Percentiles rank a stretch among this genome's conserved stretches.
Evolutionary conservation across 768 basidiomycete genomes (phyloP).

Genomic region (Boletellus ananiceps): DNA sequence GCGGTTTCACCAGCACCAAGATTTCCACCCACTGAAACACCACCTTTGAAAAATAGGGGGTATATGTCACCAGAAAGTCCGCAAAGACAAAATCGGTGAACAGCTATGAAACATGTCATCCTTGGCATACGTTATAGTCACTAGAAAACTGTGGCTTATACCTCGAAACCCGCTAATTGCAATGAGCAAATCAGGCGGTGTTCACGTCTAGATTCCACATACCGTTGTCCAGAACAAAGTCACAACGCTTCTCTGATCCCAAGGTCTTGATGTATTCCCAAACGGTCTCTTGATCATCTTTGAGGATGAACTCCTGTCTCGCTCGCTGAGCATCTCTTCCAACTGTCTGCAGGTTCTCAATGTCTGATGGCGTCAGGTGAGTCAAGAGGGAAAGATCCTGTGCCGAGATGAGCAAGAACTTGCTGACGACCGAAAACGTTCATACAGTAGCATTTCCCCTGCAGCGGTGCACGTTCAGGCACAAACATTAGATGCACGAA

Average conservation of each 20-base stretch:
- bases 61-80: constrained; percentile 87
- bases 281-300: constrained; percentile 70
- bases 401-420: neutral
- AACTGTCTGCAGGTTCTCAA: constrained; percentile 76
- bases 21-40: constrained; percentile 78
- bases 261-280: constrained; percentile 69
- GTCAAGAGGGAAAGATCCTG: constrained; percentile 90
- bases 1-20: neutral
- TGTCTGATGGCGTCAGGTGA: constrained; percentile 76
- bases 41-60: constrained; percentile 74
- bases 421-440: neutral
- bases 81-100: constrained; percentile 93
- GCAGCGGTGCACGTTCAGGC: constrained; percentile 1
- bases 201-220: constrained; percentile 4
- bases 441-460: constrained; percentile 94
- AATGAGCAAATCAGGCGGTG: constrained; percentile 1
- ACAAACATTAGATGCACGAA: neutral
- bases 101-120: constrained; percentile 44
- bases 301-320: constrained; percentile 74
- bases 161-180: constrained; percentile 82
- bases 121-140: neutral
- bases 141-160: constrained; percentile 24
- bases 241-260: constrained; percentile 46
- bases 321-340: constrained; percentile 76
- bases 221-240: constrained; percentile 94